Evolutionary conservation across 163 green algal species (phyloP), one percentile per base, ranked within the genome.

Genomic region (Scenedesmus sp.): DNA sequence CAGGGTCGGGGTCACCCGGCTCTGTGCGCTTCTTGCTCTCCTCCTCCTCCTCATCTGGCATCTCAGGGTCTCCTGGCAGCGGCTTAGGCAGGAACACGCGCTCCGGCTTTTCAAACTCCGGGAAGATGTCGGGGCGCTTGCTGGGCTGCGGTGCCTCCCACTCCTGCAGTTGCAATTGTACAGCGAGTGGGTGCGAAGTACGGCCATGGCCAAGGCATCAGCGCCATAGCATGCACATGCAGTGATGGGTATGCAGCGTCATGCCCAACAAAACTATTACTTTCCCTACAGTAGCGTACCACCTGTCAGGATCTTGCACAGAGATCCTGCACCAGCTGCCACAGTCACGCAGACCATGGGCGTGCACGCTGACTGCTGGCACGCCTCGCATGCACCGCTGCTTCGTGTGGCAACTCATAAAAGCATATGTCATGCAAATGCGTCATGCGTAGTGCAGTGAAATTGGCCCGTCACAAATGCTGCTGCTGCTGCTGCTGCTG

Each of bases 31-130:
- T 97, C 93, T 97, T 97, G 81, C 96, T 95, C 89, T 97, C 96
- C 57, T 96, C 94, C 56, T 92, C 91, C 73, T 97, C 95, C 86
- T 97, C 96, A 86, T 98, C 96, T 70, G 95, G 94, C 87, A 96
- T 87, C 91, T 98, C 97, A 57, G 97, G 97, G 86, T 99, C 97
- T 6, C 96, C 97, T n/a, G 97, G 97, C 91, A 98, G 94, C 54
- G 96, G 96, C 74, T 97, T 97, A 34, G 97, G 97, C 87, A 98
- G 91, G 16, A 98, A 97, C 62, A 97, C 95, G 16, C 92, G 92
- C 85, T 98, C 95, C 56, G 96, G 91, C 94, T 98, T 99, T 83
- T 99, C 97, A 96, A 99, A 99, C 90, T 99, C 98, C n/a, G 98
- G 98, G 81, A 99, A 98, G 84, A 98, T 98, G 92, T 99, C 98